phyloP scores from a whole-genome alignment of 352 stramenopile species.

The Elongisporangium anandrum region DNA sequence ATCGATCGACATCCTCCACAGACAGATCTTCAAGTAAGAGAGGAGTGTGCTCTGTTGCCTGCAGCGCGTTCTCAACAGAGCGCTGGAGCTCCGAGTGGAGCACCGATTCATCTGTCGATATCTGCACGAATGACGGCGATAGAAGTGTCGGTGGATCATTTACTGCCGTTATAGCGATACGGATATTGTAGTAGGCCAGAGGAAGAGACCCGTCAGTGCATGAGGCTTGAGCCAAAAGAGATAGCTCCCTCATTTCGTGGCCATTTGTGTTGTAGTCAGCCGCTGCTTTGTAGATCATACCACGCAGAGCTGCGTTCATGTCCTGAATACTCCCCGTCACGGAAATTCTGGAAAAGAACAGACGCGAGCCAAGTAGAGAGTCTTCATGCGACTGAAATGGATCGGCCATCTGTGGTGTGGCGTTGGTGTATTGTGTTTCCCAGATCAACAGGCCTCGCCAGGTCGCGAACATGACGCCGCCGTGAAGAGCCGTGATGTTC shows the following conservation, averaged over 20 bases:
- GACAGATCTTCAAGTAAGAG: slow-evolving; percentile 14
- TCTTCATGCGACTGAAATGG: slow-evolving; percentile 10
- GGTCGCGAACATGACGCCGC: slow-evolving; percentile 51
- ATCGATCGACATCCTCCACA: slow-evolving; percentile 21
- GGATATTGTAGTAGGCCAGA: slow-evolving; percentile 5
- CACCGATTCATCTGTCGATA: not conserved
- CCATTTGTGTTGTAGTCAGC: slow-evolving; percentile 46
- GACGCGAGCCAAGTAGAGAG: slow-evolving; percentile 14
- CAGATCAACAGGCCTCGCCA: slow-evolving; percentile 29
- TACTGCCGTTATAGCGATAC: slow-evolving; percentile 20
- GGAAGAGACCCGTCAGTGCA: not conserved
- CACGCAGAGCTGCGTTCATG: slow-evolving; percentile 41
- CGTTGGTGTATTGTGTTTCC: slow-evolving; percentile 11
- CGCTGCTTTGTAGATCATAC: slow-evolving; percentile 49
- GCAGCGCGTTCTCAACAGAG: slow-evolving; percentile 1
- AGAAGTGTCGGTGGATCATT: slow-evolving; percentile 31
- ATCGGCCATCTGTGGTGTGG: slow-evolving; percentile 1
- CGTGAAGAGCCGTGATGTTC: slow-evolving; percentile 25
- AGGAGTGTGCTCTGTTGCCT: slow-evolving; percentile 34
- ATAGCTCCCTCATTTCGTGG: slow-evolving; percentile 21
- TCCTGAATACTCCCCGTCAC: slow-evolving; percentile 30
- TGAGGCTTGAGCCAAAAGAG: slow-evolving; percentile 1
- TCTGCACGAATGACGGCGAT: slow-evolving; percentile 8
- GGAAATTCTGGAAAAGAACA: slow-evolving; percentile 38
- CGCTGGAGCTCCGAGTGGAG: slow-evolving; percentile 3